Percentiles rank a stretch among this genome's conserved stretches.
Conservation (phyloP, 2,329 filamentous ascomycete genomes). For the Fusarium succisae region DNA sequence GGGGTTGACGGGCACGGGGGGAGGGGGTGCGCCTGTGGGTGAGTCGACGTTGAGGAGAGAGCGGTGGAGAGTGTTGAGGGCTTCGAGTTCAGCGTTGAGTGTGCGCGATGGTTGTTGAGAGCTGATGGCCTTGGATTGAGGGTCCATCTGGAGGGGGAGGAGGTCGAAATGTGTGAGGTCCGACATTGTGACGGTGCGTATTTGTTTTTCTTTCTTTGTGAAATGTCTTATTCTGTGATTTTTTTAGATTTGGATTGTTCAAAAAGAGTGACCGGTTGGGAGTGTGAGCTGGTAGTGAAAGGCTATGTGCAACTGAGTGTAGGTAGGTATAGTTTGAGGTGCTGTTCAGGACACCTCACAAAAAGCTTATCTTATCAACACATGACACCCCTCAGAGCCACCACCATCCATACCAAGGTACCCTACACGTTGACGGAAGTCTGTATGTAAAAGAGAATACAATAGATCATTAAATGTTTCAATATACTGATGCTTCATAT, state of each 20-base stretch:
- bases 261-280: conserved; percentile 31
- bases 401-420: background rate
- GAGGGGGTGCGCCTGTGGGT: conserved; percentile 77
- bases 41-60: conserved; percentile 65
- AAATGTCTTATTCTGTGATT: background rate
- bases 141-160: conserved; percentile 83
- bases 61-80: conserved; percentile 83
- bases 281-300: conserved; percentile 12
- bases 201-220: background rate
- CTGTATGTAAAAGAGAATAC: background rate
- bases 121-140: conserved; percentile 79
- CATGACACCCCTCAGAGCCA: conserved; percentile 42
- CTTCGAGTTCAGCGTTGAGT: conserved; percentile 71
- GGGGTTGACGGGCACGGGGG: conserved; percentile 90
- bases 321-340: conserved; percentile 1
- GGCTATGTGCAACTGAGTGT: background rate
- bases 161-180: conserved; percentile 79
- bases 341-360: conserved; percentile 47
- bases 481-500: no score
- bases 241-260: background rate
- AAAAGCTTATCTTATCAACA: conserved; percentile 52
- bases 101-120: conserved; percentile 57
- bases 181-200: conserved; percentile 54
- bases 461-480: background rate
- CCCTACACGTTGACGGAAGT: conserved; percentile 18